Conservation (phyloP, 1,284 basidiomycete species). For the Schizophyllum amplum region DNA sequence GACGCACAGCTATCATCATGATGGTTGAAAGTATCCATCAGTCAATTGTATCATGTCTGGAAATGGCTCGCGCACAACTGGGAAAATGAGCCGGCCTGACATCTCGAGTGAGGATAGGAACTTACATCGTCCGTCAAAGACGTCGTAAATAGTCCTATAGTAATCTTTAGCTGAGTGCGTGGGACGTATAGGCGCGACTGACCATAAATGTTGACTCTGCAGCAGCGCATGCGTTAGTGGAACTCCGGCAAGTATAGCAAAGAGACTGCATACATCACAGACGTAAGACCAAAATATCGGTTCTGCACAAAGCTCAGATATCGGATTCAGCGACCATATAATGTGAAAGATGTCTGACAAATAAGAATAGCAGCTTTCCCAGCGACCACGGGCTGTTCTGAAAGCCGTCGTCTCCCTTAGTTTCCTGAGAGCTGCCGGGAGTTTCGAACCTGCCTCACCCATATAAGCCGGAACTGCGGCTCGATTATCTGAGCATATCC, state of each 20-base stretch:
- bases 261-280: slow-evolving; percentile 35
- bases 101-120: slow-evolving; percentile 3
- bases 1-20: slow-evolving; percentile 15
- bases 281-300: slow-evolving; percentile 44
- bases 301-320: slow-evolving; percentile 27
- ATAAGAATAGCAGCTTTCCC: slow-evolving; percentile 41
- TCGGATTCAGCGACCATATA: slow-evolving; percentile 1
- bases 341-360: slow-evolving; percentile 24
- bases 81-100: background rate
- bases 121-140: slow-evolving; percentile 21
- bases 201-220: background rate
- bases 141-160: slow-evolving; percentile 23
- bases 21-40: slow-evolving; percentile 1
- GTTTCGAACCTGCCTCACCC: slow-evolving; percentile 37
- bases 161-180: slow-evolving; percentile 19
- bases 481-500: background rate
- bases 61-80: slow-evolving; percentile 14
- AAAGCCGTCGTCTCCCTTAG: background rate
- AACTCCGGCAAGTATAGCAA: background rate
- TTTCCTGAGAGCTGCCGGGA: slow-evolving; percentile 1
- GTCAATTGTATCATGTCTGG: background rate
- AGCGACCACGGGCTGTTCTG: slow-evolving; percentile 44
- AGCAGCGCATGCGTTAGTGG: background rate
- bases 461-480: slow-evolving; percentile 40
- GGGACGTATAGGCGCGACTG: slow-evolving; percentile 17